A percentile compares a stretch with the other conserved stretches of the same genome.
Evolutionary conservation across 371 early-diverging fungal genomes (phyloP).

Genomic region (Mucor piriformis): DNA sequence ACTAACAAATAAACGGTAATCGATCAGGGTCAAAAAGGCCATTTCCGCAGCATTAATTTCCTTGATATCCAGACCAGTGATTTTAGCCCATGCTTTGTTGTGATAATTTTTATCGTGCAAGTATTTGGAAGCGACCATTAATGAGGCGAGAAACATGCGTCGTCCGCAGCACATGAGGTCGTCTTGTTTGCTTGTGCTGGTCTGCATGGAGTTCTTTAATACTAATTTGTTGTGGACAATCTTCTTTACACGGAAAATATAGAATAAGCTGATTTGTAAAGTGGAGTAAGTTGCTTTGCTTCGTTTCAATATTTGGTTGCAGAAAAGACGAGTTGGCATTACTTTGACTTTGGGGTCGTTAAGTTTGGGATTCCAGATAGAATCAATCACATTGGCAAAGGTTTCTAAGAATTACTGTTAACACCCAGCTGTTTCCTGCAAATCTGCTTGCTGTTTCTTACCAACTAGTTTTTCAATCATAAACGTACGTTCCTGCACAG

Average conservation of each 20-base stretch:
- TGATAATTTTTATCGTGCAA: conserved; percentile 73
- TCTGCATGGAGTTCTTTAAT: conserved; percentile 16
- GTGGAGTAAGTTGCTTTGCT: conserved; percentile 77
- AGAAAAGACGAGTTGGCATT: conserved; percentile 54
- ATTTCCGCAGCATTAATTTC: conserved; percentile 79
- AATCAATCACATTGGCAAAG: conserved; percentile 37
- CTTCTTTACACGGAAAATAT: conserved; percentile 58
- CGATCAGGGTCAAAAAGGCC: conserved; percentile 69
- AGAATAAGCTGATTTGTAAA: conserved; percentile 72
- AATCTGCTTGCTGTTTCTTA: conserved; percentile 13
- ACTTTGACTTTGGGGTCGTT: conserved; percentile 50
- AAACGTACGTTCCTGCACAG: conserved; percentile 36
- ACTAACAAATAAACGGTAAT: conserved; percentile 69
- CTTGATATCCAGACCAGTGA: conserved; percentile 66
- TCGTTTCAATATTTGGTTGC: conserved; percentile 73
- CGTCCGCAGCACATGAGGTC: conserved; percentile 67
- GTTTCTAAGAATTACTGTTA: conserved; percentile 19
- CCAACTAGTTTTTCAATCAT: conserved; percentile 45
- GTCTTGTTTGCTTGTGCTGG: conserved; percentile 8
- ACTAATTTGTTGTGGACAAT: conserved; percentile 35
- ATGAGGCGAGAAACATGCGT: conserved; percentile 72
- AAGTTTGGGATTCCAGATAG: conserved; percentile 47
- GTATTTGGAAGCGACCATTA: conserved; percentile 76
- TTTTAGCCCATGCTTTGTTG: conserved; percentile 75
- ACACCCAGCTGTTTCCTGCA: neutral